Base-by-base conservation (phyloP, 2,329 filamentous ascomycete species). In the Trichophyton schoenleinii region DNA sequence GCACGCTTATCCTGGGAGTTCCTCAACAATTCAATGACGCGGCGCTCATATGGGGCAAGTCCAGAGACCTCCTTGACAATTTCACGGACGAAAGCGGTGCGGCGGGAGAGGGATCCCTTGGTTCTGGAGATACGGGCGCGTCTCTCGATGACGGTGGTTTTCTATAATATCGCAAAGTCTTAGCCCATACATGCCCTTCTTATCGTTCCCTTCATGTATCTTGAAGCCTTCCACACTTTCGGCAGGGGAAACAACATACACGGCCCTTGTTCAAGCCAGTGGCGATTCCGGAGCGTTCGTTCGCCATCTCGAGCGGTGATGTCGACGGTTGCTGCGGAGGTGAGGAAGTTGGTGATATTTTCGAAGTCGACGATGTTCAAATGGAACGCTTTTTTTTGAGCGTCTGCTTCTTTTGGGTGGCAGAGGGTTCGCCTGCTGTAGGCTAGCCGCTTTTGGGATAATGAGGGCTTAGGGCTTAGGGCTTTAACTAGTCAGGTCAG, bases 1-100 rank as follows among this genome's bases (percentile, higher is more conserved):
- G 92, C 92, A 80, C 92, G 90, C 89, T 97, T 97, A 82, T 99
- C 94, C 84, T 95, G 95, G 83, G 85, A 87, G 88, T 99, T 99
- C 75, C 94, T 90, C 80, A 99, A 88, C 77, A 99, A 83, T 86
- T 99, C 94, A 77, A 99, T 95, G 72, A 99, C 89, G 77, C 94
- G 91, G 80, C 94, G 92, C 87, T 99, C 94, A 79, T 99, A 94
- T 74, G 89, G 89, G 71, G 89, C 89, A 71, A 94, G 88, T 75
- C 89, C 94, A 79, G 91, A 87, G 78, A 97, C 94, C 83, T 99
- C 94, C 85, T 95, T 95, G 79, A 96, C 90, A 77, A 99, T 87
- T 76, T 96, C 91, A 72, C 94, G 86, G 71, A 97, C 92, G 81
- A 99, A 97, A 72, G 88, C 86, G 72, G 94, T 97, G 75, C 91